phyloP scores from a whole-genome alignment of 225 moss, liverwort and hornwort genomes.

The Polytrichum formosum region DNA sequence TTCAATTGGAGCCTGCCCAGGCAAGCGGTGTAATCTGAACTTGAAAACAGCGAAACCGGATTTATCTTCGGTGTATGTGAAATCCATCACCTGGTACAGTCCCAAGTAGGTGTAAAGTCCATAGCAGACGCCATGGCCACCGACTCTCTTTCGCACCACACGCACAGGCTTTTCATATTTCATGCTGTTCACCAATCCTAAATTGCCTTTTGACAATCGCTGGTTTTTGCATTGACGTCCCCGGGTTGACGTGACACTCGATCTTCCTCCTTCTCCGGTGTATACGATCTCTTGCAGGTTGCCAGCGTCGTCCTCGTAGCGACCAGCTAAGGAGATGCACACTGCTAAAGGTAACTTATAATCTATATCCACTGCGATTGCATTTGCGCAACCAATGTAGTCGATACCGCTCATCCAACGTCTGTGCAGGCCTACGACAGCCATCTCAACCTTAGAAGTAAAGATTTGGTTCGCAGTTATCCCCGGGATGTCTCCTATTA shows the following conservation, averaged over 20 bases:
- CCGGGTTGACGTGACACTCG: no score
- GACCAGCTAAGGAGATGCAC: constrained; percentile 4
- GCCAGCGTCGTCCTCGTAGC: background rate
- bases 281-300: background rate
- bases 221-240: constrained; percentile 3
- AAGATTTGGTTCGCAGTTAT: constrained; percentile 6
- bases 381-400: background rate
- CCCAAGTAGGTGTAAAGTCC: constrained; percentile 1
- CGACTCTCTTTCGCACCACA: constrained; percentile 1
- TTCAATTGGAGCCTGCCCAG: background rate
- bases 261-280: constrained; percentile 6
- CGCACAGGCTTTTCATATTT: background rate
- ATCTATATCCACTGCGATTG: background rate
- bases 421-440: constrained; percentile 1
- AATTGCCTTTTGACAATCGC: background rate
- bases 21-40: constrained; percentile 1
- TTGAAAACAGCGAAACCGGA: background rate
- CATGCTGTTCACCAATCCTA: constrained; percentile 1
- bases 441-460: constrained; percentile 4
- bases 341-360: background rate
- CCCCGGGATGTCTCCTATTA: constrained; percentile 1
- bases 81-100: background rate
- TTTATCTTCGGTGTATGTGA: background rate
- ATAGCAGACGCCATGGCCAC: background rate
- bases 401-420: constrained; percentile 1